Percentiles rank a stretch among this genome's conserved stretches.
These are phyloP conservation scores for Diplodia intermedia DNA, from an alignment of 2,329 filamentous ascomycete species.

Conservation along the genomic window DNA sequence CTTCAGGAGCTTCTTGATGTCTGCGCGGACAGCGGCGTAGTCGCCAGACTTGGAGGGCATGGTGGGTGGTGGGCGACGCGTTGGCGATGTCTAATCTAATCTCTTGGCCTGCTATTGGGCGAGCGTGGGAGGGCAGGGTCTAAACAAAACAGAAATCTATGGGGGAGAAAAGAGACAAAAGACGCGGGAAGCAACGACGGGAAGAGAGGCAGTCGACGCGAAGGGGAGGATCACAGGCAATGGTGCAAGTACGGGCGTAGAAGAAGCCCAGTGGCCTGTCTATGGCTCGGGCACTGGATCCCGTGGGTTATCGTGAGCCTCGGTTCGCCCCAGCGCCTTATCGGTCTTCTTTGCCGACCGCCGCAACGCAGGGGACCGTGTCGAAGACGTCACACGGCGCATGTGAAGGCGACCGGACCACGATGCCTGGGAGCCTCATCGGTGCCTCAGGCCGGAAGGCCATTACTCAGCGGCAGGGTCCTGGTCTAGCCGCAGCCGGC, in stretches of 20 bases:
- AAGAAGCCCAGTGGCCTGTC: conserved; percentile 9
- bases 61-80: conserved; percentile 32
- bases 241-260: neutral
- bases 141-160: neutral
- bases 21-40: conserved; percentile 59
- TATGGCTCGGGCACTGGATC: conserved; percentile 19
- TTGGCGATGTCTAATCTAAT: conserved; percentile 26
- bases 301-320: conserved; percentile 31
- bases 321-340: conserved; percentile 16
- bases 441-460: neutral
- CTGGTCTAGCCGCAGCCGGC: too few relatives aligned
- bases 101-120: conserved; percentile 17
- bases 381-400: conserved; percentile 27
- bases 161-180: neutral
- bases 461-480: neutral
- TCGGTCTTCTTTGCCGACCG: conserved; percentile 23
- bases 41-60: conserved; percentile 37
- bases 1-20: conserved; percentile 61
- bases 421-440: neutral
- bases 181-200: neutral
- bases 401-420: conserved; percentile 13
- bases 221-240: conserved; percentile 2
- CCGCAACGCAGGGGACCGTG: conserved; percentile 10
- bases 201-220: neutral
- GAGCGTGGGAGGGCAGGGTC: neutral